Evolutionary conservation across 1,284 basidiomycete species (phyloP), one percentile per base, ranked within the genome.

Genomic region (Vanrija humicola): DNA sequence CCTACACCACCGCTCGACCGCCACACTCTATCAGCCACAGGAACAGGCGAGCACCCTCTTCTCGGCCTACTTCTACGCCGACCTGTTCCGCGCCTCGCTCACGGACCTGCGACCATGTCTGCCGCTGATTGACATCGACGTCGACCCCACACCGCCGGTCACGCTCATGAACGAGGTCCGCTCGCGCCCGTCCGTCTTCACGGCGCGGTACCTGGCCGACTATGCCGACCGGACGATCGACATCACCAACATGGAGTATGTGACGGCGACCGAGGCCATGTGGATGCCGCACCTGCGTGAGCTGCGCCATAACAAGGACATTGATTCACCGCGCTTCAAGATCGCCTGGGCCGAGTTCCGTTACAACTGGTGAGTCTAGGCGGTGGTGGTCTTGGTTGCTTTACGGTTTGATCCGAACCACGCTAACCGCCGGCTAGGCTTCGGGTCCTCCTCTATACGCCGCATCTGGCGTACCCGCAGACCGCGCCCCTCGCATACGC

Each of bases 91-190:
- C 10, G 52, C 65, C 10, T 56, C 55, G 18, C 48, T 66, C 14
- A 54, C 55, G 8, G 64, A 65, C 25, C 53, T 63, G 23, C 39
- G 48, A 5, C 62, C 63, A 9, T 54, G 47, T 16, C 45, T 67
- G n/a, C 56, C 65, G 14, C 39, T 67, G 16, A n/a, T 34, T 21
- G 59, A 64, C 21, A 58, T 66, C 45, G 63, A 68, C 16, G 56
- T 66, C 12, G 63, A 64, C 40, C 57, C 57, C 0, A 50, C 54
- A 6, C 49, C 59, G 0, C 46, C 57, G 5, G 23, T 43, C 1
- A 40, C 45, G 8, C 49, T 64, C 39, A 58, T 61, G 39, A 51
- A 60, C 3, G 48, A 53, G 12, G 56, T 51, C n/a, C 56, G 64
- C 2, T 38, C 38, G 9, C 56, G 51, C 18, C 53, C 56, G 3